phyloP scores from a whole-genome alignment of 768 basidiomycete species.

The Austroboletus eburneus region DNA sequence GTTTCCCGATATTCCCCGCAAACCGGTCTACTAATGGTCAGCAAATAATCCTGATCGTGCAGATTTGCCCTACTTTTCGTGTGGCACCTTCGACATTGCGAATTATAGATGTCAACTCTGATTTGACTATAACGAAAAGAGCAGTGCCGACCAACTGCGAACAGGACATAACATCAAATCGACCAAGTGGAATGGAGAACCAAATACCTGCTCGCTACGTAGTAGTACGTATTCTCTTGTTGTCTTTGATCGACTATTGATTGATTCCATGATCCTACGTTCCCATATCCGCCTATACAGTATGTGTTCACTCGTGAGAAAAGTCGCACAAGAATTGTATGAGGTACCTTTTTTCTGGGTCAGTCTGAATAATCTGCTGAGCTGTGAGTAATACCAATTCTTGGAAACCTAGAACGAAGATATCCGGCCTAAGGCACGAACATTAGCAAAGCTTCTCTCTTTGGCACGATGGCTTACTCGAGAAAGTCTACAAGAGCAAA shows the following conservation, averaged over 20 bases:
- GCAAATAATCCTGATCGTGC: background rate
- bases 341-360: conserved; percentile 83
- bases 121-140: conserved; percentile 78
- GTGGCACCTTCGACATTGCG: conserved; percentile 90
- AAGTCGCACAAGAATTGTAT: background rate
- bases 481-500: conserved; percentile 13
- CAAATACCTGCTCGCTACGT: conserved; percentile 81
- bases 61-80: conserved; percentile 63
- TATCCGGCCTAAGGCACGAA: conserved; percentile 60
- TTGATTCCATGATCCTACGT: conserved; percentile 68
- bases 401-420: conserved; percentile 90
- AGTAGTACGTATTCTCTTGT: conserved; percentile 77
- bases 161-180: conserved; percentile 1
- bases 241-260: conserved; percentile 66
- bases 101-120: conserved; percentile 71
- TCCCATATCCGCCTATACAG: conserved; percentile 84
- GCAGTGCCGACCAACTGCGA: conserved; percentile 91
- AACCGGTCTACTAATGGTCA: conserved; percentile 58
- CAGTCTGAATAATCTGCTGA: conserved; percentile 93
- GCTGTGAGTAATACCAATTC: conserved; percentile 98
- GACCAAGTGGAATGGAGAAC: background rate
- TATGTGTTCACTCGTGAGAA: background rate
- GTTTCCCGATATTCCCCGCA: conserved; percentile 93
- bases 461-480: conserved; percentile 9
- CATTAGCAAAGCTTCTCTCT: conserved; percentile 24